Evolutionary conservation across 345 rosid genomes (phyloP).

Genomic region (Moringa oleifera): DNA sequence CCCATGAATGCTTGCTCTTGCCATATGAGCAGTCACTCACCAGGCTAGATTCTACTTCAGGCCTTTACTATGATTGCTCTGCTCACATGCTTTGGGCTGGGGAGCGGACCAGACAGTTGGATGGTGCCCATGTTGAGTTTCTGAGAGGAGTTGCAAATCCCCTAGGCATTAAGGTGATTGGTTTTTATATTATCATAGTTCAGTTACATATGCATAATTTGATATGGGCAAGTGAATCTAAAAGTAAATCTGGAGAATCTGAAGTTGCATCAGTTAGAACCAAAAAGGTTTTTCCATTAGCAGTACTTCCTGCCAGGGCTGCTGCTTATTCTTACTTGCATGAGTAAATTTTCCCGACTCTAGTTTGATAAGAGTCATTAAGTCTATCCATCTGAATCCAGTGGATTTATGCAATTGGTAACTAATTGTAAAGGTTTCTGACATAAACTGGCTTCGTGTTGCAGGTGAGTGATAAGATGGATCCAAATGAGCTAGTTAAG

Average conservation of each 20-base stretch:
- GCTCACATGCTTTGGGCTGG: conserved; percentile 78
- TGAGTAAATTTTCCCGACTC: too few species aligned
- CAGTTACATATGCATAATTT: too few species aligned
- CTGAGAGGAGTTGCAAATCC: conserved; percentile 75
- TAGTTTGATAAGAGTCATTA: too few species aligned
- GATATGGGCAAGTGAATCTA: too few species aligned
- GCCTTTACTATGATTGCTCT: conserved; percentile 67
- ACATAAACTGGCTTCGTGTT: conserved; percentile 1
- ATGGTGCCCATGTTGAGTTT: conserved; percentile 76
- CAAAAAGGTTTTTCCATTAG: neutral
- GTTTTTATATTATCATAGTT: too few species aligned
- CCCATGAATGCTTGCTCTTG: conserved; percentile 69
- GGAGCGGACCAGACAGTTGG: conserved; percentile 73
- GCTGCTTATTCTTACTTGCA: neutral
- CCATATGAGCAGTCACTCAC: conserved; percentile 74
- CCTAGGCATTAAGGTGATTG: conserved; percentile 62
- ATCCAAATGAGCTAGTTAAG: conserved; percentile 80
- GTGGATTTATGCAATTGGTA: neutral
- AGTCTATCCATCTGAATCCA: neutral
- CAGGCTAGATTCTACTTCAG: conserved; percentile 66
- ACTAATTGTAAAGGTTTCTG: neutral
- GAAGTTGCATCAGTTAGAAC: too few species aligned
- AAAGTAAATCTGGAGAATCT: too few species aligned
- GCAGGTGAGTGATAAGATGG: conserved; percentile 94
- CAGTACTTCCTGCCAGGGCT: neutral